These are phyloP conservation scores for Talaromyces albobiverticillius DNA, from an alignment of 2,329 filamentous ascomycete genomes.

Conservation along the genomic window DNA sequence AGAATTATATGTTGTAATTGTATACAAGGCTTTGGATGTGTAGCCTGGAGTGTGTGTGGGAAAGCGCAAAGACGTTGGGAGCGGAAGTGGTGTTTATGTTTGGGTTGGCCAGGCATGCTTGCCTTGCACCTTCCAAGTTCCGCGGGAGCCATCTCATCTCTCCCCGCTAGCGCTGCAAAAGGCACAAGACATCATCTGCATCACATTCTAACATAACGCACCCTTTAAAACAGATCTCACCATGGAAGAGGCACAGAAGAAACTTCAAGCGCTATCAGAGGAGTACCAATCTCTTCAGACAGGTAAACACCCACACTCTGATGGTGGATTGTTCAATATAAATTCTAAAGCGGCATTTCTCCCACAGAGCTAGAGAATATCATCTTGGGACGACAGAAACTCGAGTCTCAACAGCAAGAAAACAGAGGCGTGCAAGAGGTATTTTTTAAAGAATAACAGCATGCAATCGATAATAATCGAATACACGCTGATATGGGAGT, in stretches of 20 bases:
- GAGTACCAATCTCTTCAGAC: conserved; percentile 84
- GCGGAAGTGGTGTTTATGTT: conserved; percentile 6
- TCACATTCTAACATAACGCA: background rate
- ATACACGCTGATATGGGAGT: no score
- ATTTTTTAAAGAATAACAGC: conserved; percentile 3
- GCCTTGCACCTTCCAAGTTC: no score
- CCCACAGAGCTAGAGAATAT: conserved; percentile 70
- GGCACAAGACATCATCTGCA: background rate
- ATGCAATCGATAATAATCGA: background rate
- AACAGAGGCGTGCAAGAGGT: conserved; percentile 85
- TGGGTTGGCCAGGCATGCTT: background rate
- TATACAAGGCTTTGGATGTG: no score
- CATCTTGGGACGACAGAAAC: conserved; percentile 78
- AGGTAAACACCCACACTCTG: conserved; percentile 51
- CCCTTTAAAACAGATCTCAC: conserved; percentile 11
- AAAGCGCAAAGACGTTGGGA: background rate
- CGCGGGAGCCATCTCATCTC: no score
- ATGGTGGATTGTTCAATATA: no score
- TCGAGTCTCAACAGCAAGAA: conserved; percentile 90
- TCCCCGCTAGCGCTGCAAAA: conserved; percentile 14
- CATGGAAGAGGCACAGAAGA: conserved; percentile 73
- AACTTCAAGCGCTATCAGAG: conserved; percentile 78
- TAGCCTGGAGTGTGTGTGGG: background rate
- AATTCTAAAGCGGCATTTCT: conserved; percentile 5
- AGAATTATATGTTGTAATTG: background rate